Evolutionary conservation across 2,329 filamentous ascomycete species (phyloP), one percentile per base, ranked within the genome.

Genomic region (Penicillium nordicum): DNA sequence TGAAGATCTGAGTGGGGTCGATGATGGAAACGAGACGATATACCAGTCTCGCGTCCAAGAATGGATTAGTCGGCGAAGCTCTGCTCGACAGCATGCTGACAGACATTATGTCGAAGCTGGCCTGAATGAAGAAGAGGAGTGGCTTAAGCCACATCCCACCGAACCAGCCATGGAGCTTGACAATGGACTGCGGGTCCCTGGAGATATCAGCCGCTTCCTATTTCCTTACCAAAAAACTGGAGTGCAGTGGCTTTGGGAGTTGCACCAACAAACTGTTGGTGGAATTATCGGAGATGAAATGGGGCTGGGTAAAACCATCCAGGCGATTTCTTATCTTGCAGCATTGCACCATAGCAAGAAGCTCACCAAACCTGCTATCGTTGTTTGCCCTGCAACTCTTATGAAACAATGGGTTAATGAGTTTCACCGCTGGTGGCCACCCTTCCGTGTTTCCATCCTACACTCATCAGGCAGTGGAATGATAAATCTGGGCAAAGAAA

Each of bases 401-500:
- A 87, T 99, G 77, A 89, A 91, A 59, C 94, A 99, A 72, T 99
- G 94, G 94, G 94, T 97, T 12, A 96, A 95, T 62, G 94, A 99
- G 69, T 97, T 99, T 66, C 95, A 99, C 74, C 86, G 88, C 12
- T 99, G 95, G 95, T 99, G 95, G 95, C 94, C 94, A n/a, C 88
- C 94, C n/a, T 79, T 99, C 32, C 85, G 95, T 41, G 94, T 99
- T 5, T 96, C 92, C 0, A 97, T 99, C 59, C 74, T 99, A 47
- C 94, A 99, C 71, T 91, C 91, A 0, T 97, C 94, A 5, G 94
- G 94, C 3, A 97, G 92, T 71, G 95, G 94, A 18, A 97, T 99
- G 93, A 78, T 97, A 51, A 92, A 96, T 62, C 79, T 95, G 25
- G 76, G 78, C 43, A 79, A 76, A 48, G 85, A 87, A 68, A 79